Evolutionary conservation across 495 filamentous ascomycete genomes (phyloP).

Genomic region (Xylaria nigripes): DNA sequence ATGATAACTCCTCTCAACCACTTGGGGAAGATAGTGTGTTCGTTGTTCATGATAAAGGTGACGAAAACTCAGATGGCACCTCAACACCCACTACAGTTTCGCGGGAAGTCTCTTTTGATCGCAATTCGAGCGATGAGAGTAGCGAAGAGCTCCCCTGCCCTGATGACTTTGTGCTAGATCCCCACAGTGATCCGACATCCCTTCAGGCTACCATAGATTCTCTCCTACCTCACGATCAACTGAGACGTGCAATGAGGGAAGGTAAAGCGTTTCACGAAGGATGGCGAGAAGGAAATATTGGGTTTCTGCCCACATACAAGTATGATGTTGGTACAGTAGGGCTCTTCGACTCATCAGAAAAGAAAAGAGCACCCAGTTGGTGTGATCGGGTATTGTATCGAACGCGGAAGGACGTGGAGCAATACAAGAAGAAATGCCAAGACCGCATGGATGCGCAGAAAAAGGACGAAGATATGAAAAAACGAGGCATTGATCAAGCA

Average conservation of each 20-base stretch:
- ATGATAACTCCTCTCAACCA: conserved; percentile 26
- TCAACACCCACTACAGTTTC: conserved; percentile 25
- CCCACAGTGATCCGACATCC: conserved; percentile 45
- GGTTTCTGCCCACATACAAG: conserved; percentile 89
- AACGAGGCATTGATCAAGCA: conserved; percentile 63
- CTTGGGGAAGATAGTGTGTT: conserved; percentile 39
- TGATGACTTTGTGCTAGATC: conserved; percentile 47
- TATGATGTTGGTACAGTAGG: conserved; percentile 94
- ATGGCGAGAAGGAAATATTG: conserved; percentile 83
- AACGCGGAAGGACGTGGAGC: conserved; percentile 58
- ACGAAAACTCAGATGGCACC: conserved; percentile 28
- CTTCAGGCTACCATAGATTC: conserved; percentile 81
- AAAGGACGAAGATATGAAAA: conserved; percentile 77
- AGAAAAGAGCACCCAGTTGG: conserved; percentile 87
- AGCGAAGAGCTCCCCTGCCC: conserved; percentile 40
- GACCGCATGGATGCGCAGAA: conserved; percentile 60
- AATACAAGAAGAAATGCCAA: conserved; percentile 57
- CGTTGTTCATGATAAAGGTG: conserved; percentile 29
- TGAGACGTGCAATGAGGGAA: conserved; percentile 61
- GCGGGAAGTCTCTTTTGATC: conserved; percentile 23
- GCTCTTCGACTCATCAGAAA: conserved; percentile 90
- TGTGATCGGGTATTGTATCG: conserved; percentile 94
- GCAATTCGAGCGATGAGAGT: conserved; percentile 30
- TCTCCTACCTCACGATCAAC: conserved; percentile 83
- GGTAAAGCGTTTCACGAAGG: conserved; percentile 80